phyloP scores from a whole-genome alignment of 352 stramenopile species.

The Phytophthora boehmeriae region DNA sequence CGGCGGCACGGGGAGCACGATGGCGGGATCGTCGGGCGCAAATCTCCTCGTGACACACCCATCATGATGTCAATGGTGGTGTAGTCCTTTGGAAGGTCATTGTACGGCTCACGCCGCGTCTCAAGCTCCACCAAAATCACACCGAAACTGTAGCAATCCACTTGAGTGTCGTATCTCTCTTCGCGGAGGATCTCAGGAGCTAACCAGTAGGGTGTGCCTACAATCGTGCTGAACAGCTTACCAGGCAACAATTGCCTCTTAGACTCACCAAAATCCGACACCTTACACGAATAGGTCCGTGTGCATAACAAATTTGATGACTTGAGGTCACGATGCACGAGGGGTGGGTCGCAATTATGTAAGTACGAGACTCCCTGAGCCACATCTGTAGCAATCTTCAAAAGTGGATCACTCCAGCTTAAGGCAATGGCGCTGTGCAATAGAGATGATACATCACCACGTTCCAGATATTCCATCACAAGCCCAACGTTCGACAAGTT shows the following conservation, averaged over 20 bases:
- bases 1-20: slow-evolving; percentile 64
- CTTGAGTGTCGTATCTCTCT: slow-evolving; percentile 80
- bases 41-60: slow-evolving; percentile 58
- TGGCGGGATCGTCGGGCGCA: slow-evolving; percentile 69
- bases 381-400: slow-evolving; percentile 87
- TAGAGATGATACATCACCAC: slow-evolving; percentile 68
- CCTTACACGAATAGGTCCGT: slow-evolving; percentile 78
- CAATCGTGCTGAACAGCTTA: slow-evolving; percentile 71
- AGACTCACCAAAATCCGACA: slow-evolving; percentile 84
- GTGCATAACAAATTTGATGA: slow-evolving; percentile 80
- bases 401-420: slow-evolving; percentile 75
- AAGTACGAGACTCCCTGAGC: slow-evolving; percentile 81
- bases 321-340: slow-evolving; percentile 87
- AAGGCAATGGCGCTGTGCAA: slow-evolving; percentile 67
- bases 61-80: slow-evolving; percentile 87
- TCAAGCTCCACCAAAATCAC: slow-evolving; percentile 88
- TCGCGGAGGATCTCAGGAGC: slow-evolving; percentile 86
- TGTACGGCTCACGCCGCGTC: slow-evolving; percentile 75
- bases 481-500: slow-evolving; percentile 79
- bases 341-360: slow-evolving; percentile 78
- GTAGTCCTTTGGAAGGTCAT: slow-evolving; percentile 58
- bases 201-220: slow-evolving; percentile 87
- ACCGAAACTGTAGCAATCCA: slow-evolving; percentile 90
- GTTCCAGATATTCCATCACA: slow-evolving; percentile 82
- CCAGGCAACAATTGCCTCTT: slow-evolving; percentile 57